phyloP scores from a whole-genome alignment of 2,329 filamentous ascomycete genomes.

The Dothiorella sarmentorum region DNA sequence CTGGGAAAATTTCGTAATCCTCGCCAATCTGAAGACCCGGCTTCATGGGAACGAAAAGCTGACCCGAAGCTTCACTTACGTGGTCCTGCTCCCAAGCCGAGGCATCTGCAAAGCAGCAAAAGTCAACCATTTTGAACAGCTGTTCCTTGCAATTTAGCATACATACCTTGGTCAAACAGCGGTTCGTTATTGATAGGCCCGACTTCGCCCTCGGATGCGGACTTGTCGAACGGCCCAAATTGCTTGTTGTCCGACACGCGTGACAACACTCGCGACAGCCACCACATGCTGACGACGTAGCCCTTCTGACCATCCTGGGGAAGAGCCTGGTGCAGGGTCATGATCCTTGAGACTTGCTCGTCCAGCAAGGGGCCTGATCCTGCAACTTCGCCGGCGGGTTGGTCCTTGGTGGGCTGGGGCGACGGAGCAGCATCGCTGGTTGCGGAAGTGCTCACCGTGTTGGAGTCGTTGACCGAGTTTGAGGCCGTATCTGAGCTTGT shows the following conservation, averaged over 20 bases:
- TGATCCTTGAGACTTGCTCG: conserved; percentile 72
- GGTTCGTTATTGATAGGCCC: conserved; percentile 75
- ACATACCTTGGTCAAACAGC: conserved; percentile 25
- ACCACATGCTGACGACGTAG: conserved; percentile 73
- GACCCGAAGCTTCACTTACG: conserved; percentile 40
- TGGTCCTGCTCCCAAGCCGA: conserved; percentile 16
- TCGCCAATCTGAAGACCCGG: conserved; percentile 61
- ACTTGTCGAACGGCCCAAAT: conserved; percentile 53
- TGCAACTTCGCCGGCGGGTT: neutral
- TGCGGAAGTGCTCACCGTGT: conserved; percentile 14
- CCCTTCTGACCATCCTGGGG: conserved; percentile 70
- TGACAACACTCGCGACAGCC: conserved; percentile 71
- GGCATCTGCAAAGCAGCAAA: neutral
- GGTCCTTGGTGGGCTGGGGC: neutral
- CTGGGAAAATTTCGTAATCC: conserved; percentile 73
- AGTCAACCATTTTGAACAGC: neutral
- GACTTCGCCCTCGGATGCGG: conserved; percentile 60
- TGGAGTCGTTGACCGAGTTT: conserved; percentile 15
- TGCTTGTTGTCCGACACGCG: conserved; percentile 52
- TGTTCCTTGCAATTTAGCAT: neutral
- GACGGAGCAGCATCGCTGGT: conserved; percentile 17
- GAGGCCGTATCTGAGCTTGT: conserved; percentile 31
- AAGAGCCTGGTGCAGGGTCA: conserved; percentile 54
- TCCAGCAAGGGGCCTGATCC: conserved; percentile 39
- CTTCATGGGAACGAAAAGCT: conserved; percentile 67